These are phyloP conservation scores for Babjeviella inositovora DNA, from an alignment of 805 yeast genomes.

Conservation along the genomic window DNA sequence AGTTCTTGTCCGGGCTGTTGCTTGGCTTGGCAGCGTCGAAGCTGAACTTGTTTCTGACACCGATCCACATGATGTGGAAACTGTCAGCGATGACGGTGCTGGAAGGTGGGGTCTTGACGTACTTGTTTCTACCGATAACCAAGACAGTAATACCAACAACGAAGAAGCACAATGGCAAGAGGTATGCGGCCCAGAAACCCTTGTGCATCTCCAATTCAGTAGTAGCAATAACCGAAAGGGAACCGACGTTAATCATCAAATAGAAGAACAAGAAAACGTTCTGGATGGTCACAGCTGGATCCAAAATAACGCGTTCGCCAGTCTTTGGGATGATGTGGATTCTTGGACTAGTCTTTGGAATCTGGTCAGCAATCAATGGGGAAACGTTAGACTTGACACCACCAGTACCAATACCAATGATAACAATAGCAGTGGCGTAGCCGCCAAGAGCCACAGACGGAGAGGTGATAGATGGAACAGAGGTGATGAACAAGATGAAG, in stretches of 20 bases:
- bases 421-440: constrained; percentile 32
- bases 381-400: constrained; percentile 68
- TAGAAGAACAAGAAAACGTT: constrained; percentile 65
- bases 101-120: constrained; percentile 42
- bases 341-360: not conserved
- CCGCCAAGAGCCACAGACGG: constrained; percentile 47
- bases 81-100: constrained; percentile 44
- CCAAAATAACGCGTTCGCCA: constrained; percentile 55
- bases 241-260: constrained; percentile 62
- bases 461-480: constrained; percentile 40
- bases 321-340: constrained; percentile 43
- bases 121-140: constrained; percentile 31
- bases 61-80: constrained; percentile 23
- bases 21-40: constrained; percentile 45
- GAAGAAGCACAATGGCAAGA: constrained; percentile 58
- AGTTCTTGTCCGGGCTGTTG: constrained; percentile 23
- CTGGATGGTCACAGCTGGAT: constrained; percentile 58
- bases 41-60: constrained; percentile 27
- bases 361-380: constrained; percentile 49
- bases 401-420: constrained; percentile 68
- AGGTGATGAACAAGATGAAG: constrained; percentile 49
- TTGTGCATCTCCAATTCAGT: constrained; percentile 51
- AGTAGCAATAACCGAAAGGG: constrained; percentile 62
- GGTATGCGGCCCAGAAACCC: constrained; percentile 64
- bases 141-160: constrained; percentile 39